Percentiles rank a stretch among this genome's conserved stretches.
phyloP scores from a whole-genome alignment of 2,329 filamentous ascomycete species.

The Plectosphaerella sp. region DNA sequence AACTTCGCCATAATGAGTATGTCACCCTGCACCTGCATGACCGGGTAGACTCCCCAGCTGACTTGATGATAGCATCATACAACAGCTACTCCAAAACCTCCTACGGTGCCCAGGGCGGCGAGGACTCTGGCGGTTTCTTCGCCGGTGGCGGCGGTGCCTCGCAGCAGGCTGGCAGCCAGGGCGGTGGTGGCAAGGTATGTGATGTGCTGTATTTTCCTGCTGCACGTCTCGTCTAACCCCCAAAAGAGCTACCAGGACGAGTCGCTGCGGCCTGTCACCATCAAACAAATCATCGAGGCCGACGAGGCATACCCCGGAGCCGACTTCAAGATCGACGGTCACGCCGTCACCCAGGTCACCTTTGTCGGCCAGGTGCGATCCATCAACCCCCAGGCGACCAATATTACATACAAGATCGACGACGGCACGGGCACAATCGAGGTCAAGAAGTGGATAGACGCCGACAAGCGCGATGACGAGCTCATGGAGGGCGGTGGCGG shows the following conservation, averaged over 20 bases:
- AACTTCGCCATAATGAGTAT: not conserved
- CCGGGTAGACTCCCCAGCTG: not conserved
- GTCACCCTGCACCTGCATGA: not conserved
- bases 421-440: constrained; percentile 92
- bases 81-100: constrained; percentile 30
- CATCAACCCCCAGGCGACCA: constrained; percentile 81
- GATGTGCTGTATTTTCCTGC: not conserved
- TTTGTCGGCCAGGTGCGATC: constrained; percentile 89
- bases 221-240: not conserved
- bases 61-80: constrained; percentile 38
- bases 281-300: constrained; percentile 89
- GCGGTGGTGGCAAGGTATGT: constrained; percentile 39
- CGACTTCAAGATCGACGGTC: constrained; percentile 79
- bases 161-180: constrained; percentile 51
- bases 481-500: constrained; percentile 31
- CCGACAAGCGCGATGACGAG: constrained; percentile 45
- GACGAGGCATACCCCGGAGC: constrained; percentile 67
- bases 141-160: constrained; percentile 41
- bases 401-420: constrained; percentile 88
- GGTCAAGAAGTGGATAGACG: constrained; percentile 81
- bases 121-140: constrained; percentile 60
- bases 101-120: constrained; percentile 52
- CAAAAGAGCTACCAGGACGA: constrained; percentile 62
- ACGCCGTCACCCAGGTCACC: constrained; percentile 69
- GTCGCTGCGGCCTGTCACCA: constrained; percentile 86